Evolutionary conservation across 495 filamentous ascomycete genomes (phyloP).

Genomic region (Chaetomium fimeti): DNA sequence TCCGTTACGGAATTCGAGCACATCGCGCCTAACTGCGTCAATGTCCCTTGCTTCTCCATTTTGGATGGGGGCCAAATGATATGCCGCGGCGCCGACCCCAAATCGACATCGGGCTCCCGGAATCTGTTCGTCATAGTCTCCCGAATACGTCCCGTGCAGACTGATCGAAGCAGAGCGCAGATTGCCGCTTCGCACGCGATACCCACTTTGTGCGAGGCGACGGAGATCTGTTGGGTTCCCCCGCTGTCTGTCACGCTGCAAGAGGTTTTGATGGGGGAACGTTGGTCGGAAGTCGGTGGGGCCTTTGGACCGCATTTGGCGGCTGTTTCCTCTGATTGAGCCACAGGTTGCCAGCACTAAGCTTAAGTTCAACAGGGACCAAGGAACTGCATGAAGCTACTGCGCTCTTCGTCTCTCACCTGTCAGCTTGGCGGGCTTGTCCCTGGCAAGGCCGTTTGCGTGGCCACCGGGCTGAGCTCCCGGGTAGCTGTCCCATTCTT

Average conservation of each 20-base stretch:
- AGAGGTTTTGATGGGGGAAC: neutral
- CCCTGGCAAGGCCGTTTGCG: neutral
- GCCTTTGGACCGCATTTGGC: neutral
- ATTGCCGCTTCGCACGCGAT: neutral
- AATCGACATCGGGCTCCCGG: neutral
- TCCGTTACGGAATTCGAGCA: slow-evolving; percentile 1
- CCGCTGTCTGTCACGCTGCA: neutral
- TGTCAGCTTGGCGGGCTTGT: neutral
- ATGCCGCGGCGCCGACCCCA: neutral
- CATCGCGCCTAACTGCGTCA: neutral
- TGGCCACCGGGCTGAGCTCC: neutral
- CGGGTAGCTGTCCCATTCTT: too few relatives aligned
- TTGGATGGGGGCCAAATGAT: neutral
- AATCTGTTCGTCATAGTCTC: neutral
- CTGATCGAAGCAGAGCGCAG: neutral
- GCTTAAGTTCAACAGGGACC: neutral
- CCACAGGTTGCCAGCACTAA: neutral
- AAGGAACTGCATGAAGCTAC: slow-evolving; percentile 9
- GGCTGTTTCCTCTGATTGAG: slow-evolving; percentile 3
- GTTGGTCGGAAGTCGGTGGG: neutral
- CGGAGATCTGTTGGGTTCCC: neutral
- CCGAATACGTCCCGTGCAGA: neutral
- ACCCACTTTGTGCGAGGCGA: slow-evolving; percentile 2
- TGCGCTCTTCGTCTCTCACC: neutral
- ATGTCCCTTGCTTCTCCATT: neutral